phyloP scores from a whole-genome alignment of 176 grass and related monocot genomes.

The Poa annua region DNA sequence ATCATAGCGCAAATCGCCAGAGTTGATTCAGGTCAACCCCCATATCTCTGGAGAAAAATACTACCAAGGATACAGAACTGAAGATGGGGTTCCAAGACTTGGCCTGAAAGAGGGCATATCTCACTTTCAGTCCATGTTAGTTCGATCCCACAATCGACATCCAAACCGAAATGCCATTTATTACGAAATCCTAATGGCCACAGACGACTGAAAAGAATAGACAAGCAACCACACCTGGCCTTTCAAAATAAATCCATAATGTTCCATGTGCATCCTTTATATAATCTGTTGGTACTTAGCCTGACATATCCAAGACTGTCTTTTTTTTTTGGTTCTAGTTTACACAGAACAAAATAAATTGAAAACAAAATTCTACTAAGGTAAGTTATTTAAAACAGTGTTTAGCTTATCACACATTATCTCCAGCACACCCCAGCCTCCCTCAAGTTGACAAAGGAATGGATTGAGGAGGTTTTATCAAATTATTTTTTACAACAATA shows the following conservation, averaged over 20 bases:
- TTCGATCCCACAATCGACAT: background rate
- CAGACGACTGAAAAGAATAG: background rate
- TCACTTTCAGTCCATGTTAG: background rate
- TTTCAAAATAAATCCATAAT: conserved; percentile 14
- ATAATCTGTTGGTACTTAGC: background rate
- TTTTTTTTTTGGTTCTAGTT: background rate
- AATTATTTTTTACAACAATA: conserved; percentile 28
- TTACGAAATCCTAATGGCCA: background rate
- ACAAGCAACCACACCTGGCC: background rate
- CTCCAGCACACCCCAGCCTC: background rate
- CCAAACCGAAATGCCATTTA: background rate
- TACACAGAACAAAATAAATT: background rate
- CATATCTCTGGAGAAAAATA: background rate
- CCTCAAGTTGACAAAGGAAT: conserved; percentile 32
- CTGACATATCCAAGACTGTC: background rate
- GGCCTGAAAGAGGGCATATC: background rate
- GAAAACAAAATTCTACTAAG: conserved; percentile 11
- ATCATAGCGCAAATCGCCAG: background rate
- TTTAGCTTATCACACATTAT: background rate
- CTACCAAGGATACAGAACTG: background rate
- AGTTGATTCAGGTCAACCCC: conserved; percentile 14
- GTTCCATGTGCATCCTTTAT: background rate
- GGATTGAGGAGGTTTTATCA: background rate
- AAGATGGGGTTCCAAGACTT: conserved; percentile 2
- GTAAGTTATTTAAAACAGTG: conserved; percentile 31